These are phyloP conservation scores for Leccinum griseonigrum DNA, from an alignment of 1,284 basidiomycete species.

Conservation along the genomic window DNA sequence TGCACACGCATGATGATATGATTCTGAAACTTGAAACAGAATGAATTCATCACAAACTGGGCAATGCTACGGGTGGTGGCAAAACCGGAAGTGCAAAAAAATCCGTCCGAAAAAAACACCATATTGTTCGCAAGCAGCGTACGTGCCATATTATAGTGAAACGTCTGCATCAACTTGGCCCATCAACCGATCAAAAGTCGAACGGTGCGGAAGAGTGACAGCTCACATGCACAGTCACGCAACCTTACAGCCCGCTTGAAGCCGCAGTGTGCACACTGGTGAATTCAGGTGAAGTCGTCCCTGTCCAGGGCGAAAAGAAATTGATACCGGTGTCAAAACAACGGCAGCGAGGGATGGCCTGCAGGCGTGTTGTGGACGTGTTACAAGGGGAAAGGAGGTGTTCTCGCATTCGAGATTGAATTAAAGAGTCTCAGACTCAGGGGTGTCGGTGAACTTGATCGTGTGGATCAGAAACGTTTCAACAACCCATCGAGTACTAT, in stretches of 20 bases:
- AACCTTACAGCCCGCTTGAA: conserved; percentile 10
- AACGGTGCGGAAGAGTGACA: conserved; percentile 8
- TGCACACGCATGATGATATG: not conserved
- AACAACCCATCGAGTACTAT: conserved; percentile 3
- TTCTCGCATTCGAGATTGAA: conserved; percentile 26
- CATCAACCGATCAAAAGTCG: not conserved
- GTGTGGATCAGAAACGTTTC: conserved; percentile 30
- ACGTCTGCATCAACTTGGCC: not conserved
- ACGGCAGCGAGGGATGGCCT: conserved; percentile 10
- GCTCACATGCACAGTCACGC: conserved; percentile 6
- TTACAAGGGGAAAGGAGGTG: conserved; percentile 21
- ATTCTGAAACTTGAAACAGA: not conserved
- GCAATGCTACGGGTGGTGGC: not conserved
- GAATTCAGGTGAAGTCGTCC: not conserved
- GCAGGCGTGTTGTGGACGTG: conserved; percentile 13
- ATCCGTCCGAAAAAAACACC: not conserved
- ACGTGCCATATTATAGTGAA: not conserved
- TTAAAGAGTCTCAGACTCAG: conserved; percentile 24
- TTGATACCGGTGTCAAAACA: conserved; percentile 10
- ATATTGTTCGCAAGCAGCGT: not conserved
- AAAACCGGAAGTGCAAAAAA: not conserved
- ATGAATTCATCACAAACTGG: not conserved
- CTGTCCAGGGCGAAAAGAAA: conserved; percentile 3
- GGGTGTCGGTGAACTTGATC: conserved; percentile 12
- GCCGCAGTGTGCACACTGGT: conserved; percentile 2